Base-by-base conservation (phyloP, 78 protist species). In the Guillardia theta region DNA sequence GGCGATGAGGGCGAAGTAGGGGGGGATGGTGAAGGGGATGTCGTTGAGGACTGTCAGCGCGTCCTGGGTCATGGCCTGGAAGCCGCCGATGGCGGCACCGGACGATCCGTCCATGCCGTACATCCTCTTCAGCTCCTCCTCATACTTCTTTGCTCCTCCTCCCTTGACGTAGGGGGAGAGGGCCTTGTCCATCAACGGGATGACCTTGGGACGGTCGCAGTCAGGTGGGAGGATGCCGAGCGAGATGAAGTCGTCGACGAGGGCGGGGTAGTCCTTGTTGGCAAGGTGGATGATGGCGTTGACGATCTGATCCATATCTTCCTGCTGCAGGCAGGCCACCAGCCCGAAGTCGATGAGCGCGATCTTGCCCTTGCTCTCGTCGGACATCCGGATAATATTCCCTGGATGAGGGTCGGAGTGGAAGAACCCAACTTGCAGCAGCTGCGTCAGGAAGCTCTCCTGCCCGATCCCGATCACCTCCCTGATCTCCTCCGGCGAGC, bases 361-460 rank as follows among this genome's bases (percentile, higher is more conserved):
- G 39, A 94, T 58, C 70, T 30, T 4, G 90, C 83, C 93, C 62
- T 54, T 54, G 43, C 48, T 43, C 37, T 36, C 12, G 19, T 44
- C 93, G 48, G 33, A n/a, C 33, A 48, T 83, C 80, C 50, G 44
- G 22, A 94, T 30, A 64, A 94, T 27, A 48, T 94, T 94, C 41
- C 95, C 95, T 2, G 92, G 92, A 30, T 88, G 93, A 27, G 93
- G 77, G 47, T 88, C 93, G n/a, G 93, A 46, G 48, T 88, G 93
- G 33, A 88, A 30, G 48, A 50, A 36, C 15, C 93, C 54, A 0
- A 30, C 87, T 48, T 83, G 95, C 43, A 94, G 95, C 24, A 94
- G 95, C 92, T 94, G 95, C 46, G 64, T 64, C 24, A 94, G 95
- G 95, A 94, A 94, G 93, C 70, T 41, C 50, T 94, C 95, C 37